These are phyloP conservation scores for Petrea volubilis DNA, from an alignment of 257 asterid species.

Conservation along the genomic window DNA sequence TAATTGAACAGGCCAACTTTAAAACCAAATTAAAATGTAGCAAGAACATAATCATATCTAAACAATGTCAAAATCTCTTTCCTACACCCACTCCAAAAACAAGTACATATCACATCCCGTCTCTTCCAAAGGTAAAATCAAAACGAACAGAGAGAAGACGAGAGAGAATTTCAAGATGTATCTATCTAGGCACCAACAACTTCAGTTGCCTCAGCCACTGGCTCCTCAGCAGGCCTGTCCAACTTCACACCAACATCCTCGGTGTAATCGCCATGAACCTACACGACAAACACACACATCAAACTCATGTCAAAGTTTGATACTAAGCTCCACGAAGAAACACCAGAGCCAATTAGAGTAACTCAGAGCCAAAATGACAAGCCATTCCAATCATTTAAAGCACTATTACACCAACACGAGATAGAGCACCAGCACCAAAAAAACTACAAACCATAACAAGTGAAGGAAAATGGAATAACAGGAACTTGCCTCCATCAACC, in stretches of 20 bases:
- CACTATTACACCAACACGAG: no score
- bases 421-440: no score
- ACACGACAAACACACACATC: neutral
- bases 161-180: neutral
- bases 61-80: neutral
- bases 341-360: neutral
- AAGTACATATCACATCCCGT: neutral
- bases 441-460: neutral
- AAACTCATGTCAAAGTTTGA: neutral
- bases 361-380: neutral
- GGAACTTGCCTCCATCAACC: constrained; percentile 55
- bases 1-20: neutral
- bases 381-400: no score
- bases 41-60: neutral
- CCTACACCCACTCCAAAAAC: constrained; percentile 13
- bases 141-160: neutral
- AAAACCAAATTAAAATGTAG: neutral
- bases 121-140: constrained; percentile 7
- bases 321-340: neutral
- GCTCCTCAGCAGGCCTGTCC: constrained; percentile 72
- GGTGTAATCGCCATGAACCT: constrained; percentile 74
- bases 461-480: neutral
- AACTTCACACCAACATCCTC: constrained; percentile 69
- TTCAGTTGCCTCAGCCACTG: constrained; percentile 55
- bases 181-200: constrained; percentile 58